Evolutionary conservation across 2,329 filamentous ascomycete genomes (phyloP), one percentile per base, ranked within the genome.

Genomic region (Ambrosiella beaveri): DNA sequence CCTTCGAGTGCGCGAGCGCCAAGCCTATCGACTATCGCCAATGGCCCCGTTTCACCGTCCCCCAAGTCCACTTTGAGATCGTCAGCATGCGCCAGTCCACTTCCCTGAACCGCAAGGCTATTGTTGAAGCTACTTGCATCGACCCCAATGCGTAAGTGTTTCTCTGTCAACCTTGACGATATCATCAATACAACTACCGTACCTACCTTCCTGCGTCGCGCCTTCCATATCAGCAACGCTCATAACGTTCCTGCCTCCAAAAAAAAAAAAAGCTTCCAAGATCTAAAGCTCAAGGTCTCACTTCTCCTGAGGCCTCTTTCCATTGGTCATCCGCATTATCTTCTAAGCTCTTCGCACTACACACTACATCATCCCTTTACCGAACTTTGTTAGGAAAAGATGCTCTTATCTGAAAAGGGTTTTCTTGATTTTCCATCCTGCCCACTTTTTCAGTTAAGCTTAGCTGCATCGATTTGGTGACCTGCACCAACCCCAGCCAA

Each of bases 61-160:
- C 67, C 4, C 69, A 71, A 58, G 69, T 72, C 54, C 70, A 76
- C 62, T 68, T 73, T 57, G 72, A 76, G 64, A 70, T 74, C 61
- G 68, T 75, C 36, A 65, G 66, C 37, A 65, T 73, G 59, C 69
- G 73, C 27, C 68, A 70, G 45, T 66, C 68, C 35, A 70, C 65
- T 1, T 63, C 65, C 5, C 64, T 74, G 45, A 71, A 74, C 64
- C 69, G 70, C 19, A 65, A 67, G n/a, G 69, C 71, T 0, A 69
- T 74, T 40, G 66, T 65, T 2, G 68, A 69, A 41, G 68, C 71
- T 36, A 67, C 63, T 15, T 76, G 73, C 62, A 65, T 72, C 51
- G 69, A 76, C 61, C 64, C 66, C 12, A 68, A 67, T 41, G 66
- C 66, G 73, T 75, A 68, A 65, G 71, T 65, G 38, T 19, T 15